Base-by-base conservation (phyloP, 495 filamentous ascomycete species). In the Hapsidospora chrysogenum region DNA sequence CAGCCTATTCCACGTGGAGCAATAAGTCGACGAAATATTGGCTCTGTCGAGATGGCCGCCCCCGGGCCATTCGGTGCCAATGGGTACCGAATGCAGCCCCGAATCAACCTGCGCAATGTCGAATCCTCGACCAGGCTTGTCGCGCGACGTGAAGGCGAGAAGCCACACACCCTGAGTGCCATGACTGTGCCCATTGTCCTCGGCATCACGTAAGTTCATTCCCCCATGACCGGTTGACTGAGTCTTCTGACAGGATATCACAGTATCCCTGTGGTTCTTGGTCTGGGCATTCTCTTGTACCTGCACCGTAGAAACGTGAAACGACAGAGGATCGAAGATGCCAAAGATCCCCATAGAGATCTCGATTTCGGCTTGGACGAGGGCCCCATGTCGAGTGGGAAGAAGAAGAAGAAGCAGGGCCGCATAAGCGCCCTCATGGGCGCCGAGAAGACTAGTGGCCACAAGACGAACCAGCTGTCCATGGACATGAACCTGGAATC, bases 291-390 rank as follows among this genome's bases (percentile, higher is more conserved):
- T 17, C 64, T 94, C 31, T 39, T 87, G 36, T 78, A 71, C 44
- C 64, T 97, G 20, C 85, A 93, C 46, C 72, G 80, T 10, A 66
- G 80, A 50, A 77, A 81, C 45, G 60, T 80, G 11, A 70, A 71
- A 44, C 87, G 70, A 43, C 69, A 85, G 39, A 63, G 66, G 40
- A 59, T 60, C 27, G 89, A 97, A 60, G 89, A 97, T 53, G 64
- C 66, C 20, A 72, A 80, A 40, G 87, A 95, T 50, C 80, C 82
- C 44, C 81, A 92, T 53, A 92, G 78, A 48, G 93, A 84, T 2
- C 69, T 96, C 49, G 89, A 97, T 52, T 97, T 96, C 51, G 89
- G 89, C 19, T 56, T 94, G 52, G 81, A 70, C 9, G 64, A 62
- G 3, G 44, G 50, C 14, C 17, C 47, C 18, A 42, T 37, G 16